Evolutionary conservation across 1,139 yeast species (phyloP).

Genomic region (Hansenula lynferdii): DNA sequence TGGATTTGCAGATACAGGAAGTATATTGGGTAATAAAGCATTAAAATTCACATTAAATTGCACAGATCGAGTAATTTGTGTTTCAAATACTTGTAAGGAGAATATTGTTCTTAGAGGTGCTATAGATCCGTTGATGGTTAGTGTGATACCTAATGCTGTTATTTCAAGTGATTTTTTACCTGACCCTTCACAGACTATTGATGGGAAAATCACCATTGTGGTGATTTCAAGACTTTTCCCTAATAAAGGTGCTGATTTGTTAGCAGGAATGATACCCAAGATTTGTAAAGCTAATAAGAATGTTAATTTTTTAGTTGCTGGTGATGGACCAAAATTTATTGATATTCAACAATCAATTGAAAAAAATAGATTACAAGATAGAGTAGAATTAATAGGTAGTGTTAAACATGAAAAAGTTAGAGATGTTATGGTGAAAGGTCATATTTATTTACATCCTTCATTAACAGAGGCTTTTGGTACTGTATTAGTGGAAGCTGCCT

Average conservation of each 20-base stretch:
- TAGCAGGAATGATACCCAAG: slow-evolving; percentile 81
- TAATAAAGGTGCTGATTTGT: slow-evolving; percentile 92
- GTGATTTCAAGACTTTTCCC: slow-evolving; percentile 89
- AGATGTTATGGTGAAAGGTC: slow-evolving; percentile 90
- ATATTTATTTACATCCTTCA: slow-evolving; percentile 90
- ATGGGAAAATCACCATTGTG: slow-evolving; percentile 58
- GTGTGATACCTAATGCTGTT: slow-evolving; percentile 96
- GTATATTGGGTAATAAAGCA: slow-evolving; percentile 82
- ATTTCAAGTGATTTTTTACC: slow-evolving; percentile 81
- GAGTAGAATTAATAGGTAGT: slow-evolving; percentile 82
- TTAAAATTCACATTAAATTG: slow-evolving; percentile 81
- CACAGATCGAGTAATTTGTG: slow-evolving; percentile 91
- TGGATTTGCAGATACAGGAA: slow-evolving; percentile 85
- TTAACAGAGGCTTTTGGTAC: slow-evolving; percentile 98
- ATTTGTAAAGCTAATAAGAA: slow-evolving; percentile 62
- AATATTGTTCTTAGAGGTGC: slow-evolving; percentile 88
- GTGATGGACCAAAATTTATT: slow-evolving; percentile 94
- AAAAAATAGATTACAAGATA: slow-evolving; percentile 75
- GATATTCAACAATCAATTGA: slow-evolving; percentile 97
- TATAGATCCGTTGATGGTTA: slow-evolving; percentile 69
- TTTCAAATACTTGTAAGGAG: slow-evolving; percentile 94
- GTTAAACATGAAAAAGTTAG: slow-evolving; percentile 91
- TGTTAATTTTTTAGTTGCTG: slow-evolving; percentile 84
- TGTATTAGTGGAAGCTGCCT: slow-evolving; percentile 94
- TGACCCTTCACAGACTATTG: slow-evolving; percentile 21